Evolutionary conservation across 1,284 basidiomycete genomes (phyloP), one percentile per base, ranked within the genome.

Genomic region (Ustilago trichophora): DNA sequence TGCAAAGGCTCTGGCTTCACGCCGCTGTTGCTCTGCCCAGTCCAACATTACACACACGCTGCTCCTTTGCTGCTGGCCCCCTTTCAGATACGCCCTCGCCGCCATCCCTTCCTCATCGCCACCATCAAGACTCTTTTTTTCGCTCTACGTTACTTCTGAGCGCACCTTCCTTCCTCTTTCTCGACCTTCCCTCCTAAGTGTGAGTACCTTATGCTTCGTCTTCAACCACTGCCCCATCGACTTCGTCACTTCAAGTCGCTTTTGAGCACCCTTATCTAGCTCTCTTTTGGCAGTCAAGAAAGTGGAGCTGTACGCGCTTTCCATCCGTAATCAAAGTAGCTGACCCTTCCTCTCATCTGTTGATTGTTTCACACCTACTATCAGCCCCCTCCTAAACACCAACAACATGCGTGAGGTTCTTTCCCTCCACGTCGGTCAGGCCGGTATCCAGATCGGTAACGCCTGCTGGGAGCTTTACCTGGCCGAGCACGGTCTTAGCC

Each of bases 371-470:
- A 13, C n/a, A n/a, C n/a, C n/a, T n/a, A n/a, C 24, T 37, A 46
- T n/a, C 29, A 50, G 19, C 45, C n/a, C n/a, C n/a, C n/a, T n/a
- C n/a, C n/a, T n/a, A n/a, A n/a, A n/a, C n/a, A n/a, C n/a, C n/a
- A n/a, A 71, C n/a, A n/a, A 25, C 31, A 77, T 76, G 72, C 73
- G 76, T 65, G 81, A 83, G 90, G 91, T 94, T 84, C 92, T 94
- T 85, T 93, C 92, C 80, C 85, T 94, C 82, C 91, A 93, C 83
- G 92, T 94, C 83, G 92, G 92, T 78, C 92, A 94, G 85, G 92
- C 92, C 81, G 92, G 92, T 89, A 90, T 94, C 77, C 92, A 94
- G 86, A 77, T 78, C 63, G 78, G 79, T 72, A 78, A 80, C 60
- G 80, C 82, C 58, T 82, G 82, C 72, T 83, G 94, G 95, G 94